Percentiles rank a stretch among this genome's conserved stretches.
These are phyloP conservation scores for Thozetella sp. DNA, from an alignment of 495 filamentous ascomycete genomes.

Conservation along the genomic window DNA sequence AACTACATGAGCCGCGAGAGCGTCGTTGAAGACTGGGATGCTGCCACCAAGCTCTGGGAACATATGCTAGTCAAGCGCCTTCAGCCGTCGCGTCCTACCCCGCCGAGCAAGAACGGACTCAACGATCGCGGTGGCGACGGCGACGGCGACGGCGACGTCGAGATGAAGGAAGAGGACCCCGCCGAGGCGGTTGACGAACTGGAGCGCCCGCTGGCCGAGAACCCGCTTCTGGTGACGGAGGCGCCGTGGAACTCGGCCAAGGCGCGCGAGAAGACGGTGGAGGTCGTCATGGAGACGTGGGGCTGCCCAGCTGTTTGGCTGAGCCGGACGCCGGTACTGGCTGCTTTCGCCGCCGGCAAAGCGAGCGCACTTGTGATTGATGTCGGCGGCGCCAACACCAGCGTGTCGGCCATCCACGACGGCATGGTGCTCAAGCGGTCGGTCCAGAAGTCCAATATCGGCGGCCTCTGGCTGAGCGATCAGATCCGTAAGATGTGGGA, in stretches of 20 bases:
- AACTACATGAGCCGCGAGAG: conserved; percentile 92
- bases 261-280: conserved; percentile 86
- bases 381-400: conserved; percentile 87
- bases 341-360: conserved; percentile 85
- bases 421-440: conserved; percentile 92
- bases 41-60: conserved; percentile 87
- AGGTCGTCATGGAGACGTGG: conserved; percentile 95
- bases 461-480: conserved; percentile 84
- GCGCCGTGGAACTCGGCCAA: conserved; percentile 89
- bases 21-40: conserved; percentile 95
- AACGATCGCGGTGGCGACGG: conserved; percentile 47
- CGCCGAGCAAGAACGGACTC: conserved; percentile 72
- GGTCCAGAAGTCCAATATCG: conserved; percentile 78
- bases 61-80: conserved; percentile 70
- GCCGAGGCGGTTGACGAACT: conserved; percentile 60
- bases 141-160: conserved; percentile 63
- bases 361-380: conserved; percentile 90
- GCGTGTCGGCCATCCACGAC: conserved; percentile 90
- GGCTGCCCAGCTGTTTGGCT: conserved; percentile 92
- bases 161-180: conserved; percentile 49
- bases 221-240: conserved; percentile 92
- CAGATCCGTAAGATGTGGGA: conserved; percentile 84
- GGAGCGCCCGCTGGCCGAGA: conserved; percentile 83
- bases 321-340: conserved; percentile 57
- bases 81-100: conserved; percentile 66